Conservation (phyloP, 257 asterid genomes). For the Solanum corneliomulleri region DNA sequence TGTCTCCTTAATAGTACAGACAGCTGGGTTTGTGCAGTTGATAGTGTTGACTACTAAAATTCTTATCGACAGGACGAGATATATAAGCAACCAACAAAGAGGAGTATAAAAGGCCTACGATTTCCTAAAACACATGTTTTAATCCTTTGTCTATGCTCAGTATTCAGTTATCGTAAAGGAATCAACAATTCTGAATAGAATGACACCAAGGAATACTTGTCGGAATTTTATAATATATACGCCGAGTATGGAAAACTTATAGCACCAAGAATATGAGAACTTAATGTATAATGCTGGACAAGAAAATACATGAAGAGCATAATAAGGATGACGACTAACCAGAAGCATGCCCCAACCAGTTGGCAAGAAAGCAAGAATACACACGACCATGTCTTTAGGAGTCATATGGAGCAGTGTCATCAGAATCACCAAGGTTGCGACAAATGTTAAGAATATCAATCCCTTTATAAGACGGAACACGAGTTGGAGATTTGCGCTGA, state of each 20-base stretch:
- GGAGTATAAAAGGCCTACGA: background rate
- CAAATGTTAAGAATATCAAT: conserved; percentile 73
- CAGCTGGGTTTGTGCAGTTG: background rate
- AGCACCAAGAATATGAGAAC: background rate
- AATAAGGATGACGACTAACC: conserved; percentile 31
- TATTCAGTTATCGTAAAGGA: background rate
- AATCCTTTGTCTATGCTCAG: background rate
- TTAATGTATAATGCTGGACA: background rate
- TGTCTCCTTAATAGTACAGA: background rate
- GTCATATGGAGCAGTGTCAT: conserved; percentile 74
- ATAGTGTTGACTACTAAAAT: background rate
- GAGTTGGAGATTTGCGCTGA: conserved; percentile 85
- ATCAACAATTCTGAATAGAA: background rate
- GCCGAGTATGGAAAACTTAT: background rate
- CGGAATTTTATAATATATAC: background rate
- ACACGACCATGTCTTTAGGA: conserved; percentile 60
- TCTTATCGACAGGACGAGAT: background rate
- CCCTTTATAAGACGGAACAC: conserved; percentile 95
- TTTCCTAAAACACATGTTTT: background rate
- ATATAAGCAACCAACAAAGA: background rate
- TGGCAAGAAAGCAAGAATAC: conserved; percentile 93
- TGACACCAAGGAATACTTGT: background rate
- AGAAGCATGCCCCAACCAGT: conserved; percentile 97
- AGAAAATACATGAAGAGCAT: background rate
- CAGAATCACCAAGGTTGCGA: conserved; percentile 62